Evolutionary conservation across 208 protist species (phyloP).

Genomic region (Crithidia sp.): DNA sequence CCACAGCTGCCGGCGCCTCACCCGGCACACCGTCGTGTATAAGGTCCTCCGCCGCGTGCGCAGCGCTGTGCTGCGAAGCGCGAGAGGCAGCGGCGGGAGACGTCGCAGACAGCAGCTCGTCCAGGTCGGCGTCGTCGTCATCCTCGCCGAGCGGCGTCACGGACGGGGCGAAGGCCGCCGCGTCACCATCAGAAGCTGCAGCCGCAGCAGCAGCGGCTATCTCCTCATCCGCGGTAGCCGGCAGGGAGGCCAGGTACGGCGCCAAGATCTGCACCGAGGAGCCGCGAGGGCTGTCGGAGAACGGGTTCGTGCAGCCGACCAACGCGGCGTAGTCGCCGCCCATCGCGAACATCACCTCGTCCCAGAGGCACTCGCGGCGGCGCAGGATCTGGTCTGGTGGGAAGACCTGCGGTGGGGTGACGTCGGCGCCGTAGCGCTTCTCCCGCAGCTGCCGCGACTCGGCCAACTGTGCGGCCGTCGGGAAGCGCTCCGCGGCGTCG

Average conservation of each 20-base stretch:
- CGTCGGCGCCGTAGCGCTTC: conserved; percentile 62
- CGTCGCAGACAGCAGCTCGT: neutral
- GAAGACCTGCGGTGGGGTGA: conserved; percentile 75
- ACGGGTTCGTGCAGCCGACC: conserved; percentile 81
- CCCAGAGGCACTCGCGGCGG: conserved; percentile 83
- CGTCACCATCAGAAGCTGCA: neutral
- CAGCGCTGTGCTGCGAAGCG: conserved; percentile 10
- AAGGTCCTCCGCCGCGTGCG: neutral
- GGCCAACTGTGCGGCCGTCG: conserved; percentile 62
- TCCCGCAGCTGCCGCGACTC: conserved; percentile 48
- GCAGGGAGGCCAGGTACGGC: conserved; percentile 27
- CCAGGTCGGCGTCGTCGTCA: conserved; percentile 3
- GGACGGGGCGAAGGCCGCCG: neutral
- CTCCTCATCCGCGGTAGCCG: conserved; percentile 18
- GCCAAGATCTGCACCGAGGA: conserved; percentile 56
- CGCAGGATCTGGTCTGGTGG: conserved; percentile 76
- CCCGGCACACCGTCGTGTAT: conserved; percentile 7
- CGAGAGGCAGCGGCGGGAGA: neutral
- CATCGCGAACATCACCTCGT: conserved; percentile 84
- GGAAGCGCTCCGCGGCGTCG: conserved; percentile 57
- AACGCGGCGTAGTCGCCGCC: conserved; percentile 77
- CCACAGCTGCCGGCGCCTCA: neutral
- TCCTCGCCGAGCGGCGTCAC: conserved; percentile 19
- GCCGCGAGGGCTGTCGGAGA: conserved; percentile 49
- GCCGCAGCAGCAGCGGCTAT: conserved; percentile 10